These are phyloP conservation scores for Trichosporon asahii DNA, from an alignment of 1,284 basidiomycete genomes.

Conservation along the genomic window DNA sequence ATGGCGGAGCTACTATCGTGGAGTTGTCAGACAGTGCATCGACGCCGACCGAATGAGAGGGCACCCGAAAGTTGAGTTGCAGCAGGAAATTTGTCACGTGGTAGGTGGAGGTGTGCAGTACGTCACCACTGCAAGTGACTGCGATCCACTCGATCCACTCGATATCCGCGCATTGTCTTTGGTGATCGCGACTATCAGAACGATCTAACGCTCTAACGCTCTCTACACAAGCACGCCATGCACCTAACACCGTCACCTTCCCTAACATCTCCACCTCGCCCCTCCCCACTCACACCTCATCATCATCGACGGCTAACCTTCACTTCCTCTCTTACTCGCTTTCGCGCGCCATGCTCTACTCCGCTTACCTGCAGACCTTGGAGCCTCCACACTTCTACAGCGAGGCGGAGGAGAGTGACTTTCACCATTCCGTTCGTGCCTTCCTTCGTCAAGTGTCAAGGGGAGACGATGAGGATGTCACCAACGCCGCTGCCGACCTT, in stretches of 20 bases:
- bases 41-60: background rate
- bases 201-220: background rate
- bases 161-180: background rate
- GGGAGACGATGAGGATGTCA: background rate
- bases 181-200: background rate
- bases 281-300: background rate
- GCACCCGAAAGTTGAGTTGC: background rate
- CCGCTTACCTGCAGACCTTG: background rate
- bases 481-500: background rate
- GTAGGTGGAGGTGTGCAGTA: conserved; percentile 3
- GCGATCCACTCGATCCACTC: background rate
- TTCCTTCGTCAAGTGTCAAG: background rate
- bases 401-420: background rate
- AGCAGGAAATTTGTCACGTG: background rate
- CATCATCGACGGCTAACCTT: background rate
- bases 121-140: background rate
- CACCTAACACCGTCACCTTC: background rate
- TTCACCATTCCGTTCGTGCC: background rate
- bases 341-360: background rate
- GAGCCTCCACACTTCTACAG: background rate
- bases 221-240: background rate
- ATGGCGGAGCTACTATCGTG: conserved; percentile 14
- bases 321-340: background rate
- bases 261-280: background rate
- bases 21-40: background rate